Percentiles rank a stretch among this genome's conserved stretches.
Conservation (phyloP, 2,329 filamentous ascomycete species). For the Aureobasidium sp. region DNA sequence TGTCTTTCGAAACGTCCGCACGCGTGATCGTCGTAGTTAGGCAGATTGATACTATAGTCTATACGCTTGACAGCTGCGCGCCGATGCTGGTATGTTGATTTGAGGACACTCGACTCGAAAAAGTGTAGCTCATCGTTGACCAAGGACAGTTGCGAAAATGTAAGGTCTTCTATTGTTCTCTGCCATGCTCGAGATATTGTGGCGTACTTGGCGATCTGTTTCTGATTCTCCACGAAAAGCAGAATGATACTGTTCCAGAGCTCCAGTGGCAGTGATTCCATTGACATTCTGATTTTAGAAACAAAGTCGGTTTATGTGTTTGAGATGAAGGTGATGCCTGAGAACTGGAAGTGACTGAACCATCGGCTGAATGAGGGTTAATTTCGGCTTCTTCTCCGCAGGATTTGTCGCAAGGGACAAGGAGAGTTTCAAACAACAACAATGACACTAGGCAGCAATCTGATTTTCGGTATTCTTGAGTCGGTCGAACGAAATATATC, state of each 20-base stretch:
- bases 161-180: background rate
- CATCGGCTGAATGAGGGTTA: background rate
- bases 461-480: too few species aligned
- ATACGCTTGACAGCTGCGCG: background rate
- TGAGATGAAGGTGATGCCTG: too few species aligned
- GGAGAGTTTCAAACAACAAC: too few species aligned
- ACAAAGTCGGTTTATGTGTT: too few species aligned
- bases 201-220: background rate
- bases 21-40: background rate
- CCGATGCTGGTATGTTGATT: background rate
- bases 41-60: background rate
- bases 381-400: background rate
- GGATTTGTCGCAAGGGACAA: too few species aligned
- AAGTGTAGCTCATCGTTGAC: background rate
- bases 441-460: too few species aligned
- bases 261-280: background rate
- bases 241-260: background rate
- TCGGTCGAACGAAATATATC: too few species aligned
- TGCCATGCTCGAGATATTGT: slow-evolving; percentile 7
- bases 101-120: background rate
- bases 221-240: background rate
- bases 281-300: background rate
- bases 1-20: slow-evolving; percentile 1
- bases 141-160: background rate
- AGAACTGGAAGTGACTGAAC: background rate